Evolutionary conservation across 2,329 filamentous ascomycete species (phyloP).

Genomic region (Cladophialophora chaetospira): DNA sequence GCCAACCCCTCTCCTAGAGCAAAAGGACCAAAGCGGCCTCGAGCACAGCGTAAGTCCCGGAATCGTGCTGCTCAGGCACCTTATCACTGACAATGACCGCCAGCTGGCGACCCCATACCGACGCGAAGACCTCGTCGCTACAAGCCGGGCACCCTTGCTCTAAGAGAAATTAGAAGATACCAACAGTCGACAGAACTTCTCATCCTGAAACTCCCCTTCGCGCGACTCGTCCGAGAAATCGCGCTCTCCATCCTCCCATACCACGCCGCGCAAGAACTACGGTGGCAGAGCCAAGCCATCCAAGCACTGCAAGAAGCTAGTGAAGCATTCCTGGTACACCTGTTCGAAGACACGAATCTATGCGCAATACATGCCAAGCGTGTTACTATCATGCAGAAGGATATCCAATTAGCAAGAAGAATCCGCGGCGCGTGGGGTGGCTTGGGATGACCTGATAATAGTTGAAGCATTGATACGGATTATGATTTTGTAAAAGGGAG

Average conservation of each 20-base stretch:
- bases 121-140: constrained; percentile 64
- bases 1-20: constrained; percentile 23
- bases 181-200: constrained; percentile 88
- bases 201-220: constrained; percentile 61
- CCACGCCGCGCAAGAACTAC: constrained; percentile 65
- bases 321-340: constrained; percentile 92
- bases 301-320: constrained; percentile 90
- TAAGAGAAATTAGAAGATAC: constrained; percentile 88
- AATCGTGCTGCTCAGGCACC: constrained; percentile 37
- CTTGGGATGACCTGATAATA: constrained; percentile 51
- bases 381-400: constrained; percentile 97
- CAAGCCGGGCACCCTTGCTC: constrained; percentile 77
- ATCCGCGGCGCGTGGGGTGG: constrained; percentile 79
- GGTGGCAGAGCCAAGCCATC: constrained; percentile 96
- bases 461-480: background rate
- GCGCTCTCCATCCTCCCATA: constrained; percentile 61
- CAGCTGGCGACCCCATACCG: constrained; percentile 74
- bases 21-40: constrained; percentile 30
- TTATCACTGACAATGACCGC: constrained; percentile 15
- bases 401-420: constrained; percentile 86
- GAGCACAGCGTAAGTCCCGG: constrained; percentile 36
- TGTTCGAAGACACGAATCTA: constrained; percentile 96
- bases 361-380: constrained; percentile 96
- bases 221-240: constrained; percentile 54
- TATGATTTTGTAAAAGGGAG: constrained; percentile 2